Conservation (phyloP, 768 basidiomycete species). For the Rhizopogon salebrosus region DNA sequence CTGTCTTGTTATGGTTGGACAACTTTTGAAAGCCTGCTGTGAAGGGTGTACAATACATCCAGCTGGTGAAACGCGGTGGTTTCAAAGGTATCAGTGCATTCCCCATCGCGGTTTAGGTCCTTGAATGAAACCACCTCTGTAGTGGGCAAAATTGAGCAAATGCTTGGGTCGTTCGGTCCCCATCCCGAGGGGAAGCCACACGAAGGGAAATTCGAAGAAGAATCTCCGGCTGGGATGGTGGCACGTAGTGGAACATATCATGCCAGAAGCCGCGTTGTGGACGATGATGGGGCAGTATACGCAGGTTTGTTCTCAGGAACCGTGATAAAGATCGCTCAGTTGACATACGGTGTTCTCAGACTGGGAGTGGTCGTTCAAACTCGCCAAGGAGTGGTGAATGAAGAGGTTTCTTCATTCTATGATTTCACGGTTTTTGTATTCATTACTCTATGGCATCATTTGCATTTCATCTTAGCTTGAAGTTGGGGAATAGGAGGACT, state of each 20-base stretch:
- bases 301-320: slow-evolving; percentile 48
- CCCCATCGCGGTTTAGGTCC: neutral
- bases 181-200: slow-evolving; percentile 59
- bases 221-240: slow-evolving; percentile 73
- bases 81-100: slow-evolving; percentile 51
- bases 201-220: slow-evolving; percentile 69
- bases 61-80: slow-evolving; percentile 79
- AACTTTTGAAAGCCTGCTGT: slow-evolving; percentile 7
- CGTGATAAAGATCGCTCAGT: neutral
- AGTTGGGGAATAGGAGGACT: too few relatives aligned
- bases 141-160: slow-evolving; percentile 92
- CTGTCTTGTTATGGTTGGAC: neutral
- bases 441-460: slow-evolving; percentile 23
- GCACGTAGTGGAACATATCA: slow-evolving; percentile 77
- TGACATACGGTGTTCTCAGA: slow-evolving; percentile 17
- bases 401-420: slow-evolving; percentile 2
- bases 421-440: slow-evolving; percentile 9
- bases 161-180: slow-evolving; percentile 93
- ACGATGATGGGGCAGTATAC: slow-evolving; percentile 81
- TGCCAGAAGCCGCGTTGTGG: slow-evolving; percentile 78
- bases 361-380: slow-evolving; percentile 77
- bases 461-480: slow-evolving; percentile 15
- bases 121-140: slow-evolving; percentile 5
- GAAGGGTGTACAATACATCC: slow-evolving; percentile 83
- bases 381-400: slow-evolving; percentile 84